Evolutionary conservation across 345 rosid genomes (phyloP).

Genomic region (Rhodomyrtus tomentosa): DNA sequence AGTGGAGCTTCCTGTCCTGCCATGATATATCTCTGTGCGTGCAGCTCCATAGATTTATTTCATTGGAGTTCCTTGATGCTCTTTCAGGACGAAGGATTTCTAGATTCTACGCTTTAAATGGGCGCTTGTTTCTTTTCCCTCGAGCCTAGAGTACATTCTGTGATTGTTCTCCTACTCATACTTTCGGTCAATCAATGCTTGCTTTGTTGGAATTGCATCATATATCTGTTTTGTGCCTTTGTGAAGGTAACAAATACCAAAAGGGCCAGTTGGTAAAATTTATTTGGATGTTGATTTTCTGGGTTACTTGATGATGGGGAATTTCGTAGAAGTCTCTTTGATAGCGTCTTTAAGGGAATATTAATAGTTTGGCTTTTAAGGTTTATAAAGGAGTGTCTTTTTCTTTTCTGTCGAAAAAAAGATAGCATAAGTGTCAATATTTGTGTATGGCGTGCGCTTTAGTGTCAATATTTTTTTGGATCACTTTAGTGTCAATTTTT

Average conservation of each 20-base stretch:
- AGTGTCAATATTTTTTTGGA: too few species aligned
- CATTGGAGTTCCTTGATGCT: background rate
- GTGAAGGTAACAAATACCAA: background rate
- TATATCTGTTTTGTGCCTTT: background rate
- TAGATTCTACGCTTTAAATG: background rate
- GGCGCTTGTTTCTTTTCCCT: background rate
- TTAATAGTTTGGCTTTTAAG: background rate
- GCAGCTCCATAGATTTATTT: background rate
- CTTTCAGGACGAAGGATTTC: background rate
- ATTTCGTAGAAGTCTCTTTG: background rate
- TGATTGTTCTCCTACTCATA: background rate
- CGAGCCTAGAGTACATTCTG: background rate
- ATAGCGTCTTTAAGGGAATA: background rate
- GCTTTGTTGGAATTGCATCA: background rate
- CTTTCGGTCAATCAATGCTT: background rate
- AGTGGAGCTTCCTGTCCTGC: conserved; percentile 3
- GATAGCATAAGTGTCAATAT: too few species aligned
- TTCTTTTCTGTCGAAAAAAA: background rate
- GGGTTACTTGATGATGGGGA: background rate
- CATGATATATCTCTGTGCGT: conserved; percentile 10
- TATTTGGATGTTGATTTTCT: background rate
- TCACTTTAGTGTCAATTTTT: too few species aligned
- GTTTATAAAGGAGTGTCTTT: background rate
- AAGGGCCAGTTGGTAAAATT: background rate
- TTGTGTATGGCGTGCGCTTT: too few species aligned